A percentile compares a stretch with the other conserved stretches of the same genome.
These are phyloP conservation scores for Filosporella fistucella DNA, from an alignment of 495 filamentous ascomycete genomes.

Conservation along the genomic window DNA sequence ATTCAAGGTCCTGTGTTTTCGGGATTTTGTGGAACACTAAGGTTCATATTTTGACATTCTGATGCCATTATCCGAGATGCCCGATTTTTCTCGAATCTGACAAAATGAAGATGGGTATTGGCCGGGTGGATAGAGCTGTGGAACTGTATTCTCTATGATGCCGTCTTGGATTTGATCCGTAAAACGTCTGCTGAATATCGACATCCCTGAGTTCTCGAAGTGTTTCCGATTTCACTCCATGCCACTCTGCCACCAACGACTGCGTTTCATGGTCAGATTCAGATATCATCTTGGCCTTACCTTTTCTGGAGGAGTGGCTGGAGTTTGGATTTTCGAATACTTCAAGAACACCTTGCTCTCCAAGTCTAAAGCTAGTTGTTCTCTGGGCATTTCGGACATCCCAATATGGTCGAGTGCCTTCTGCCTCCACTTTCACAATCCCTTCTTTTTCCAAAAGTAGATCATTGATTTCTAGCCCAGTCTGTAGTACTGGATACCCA, in stretches of 20 bases:
- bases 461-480: slow-evolving; percentile 11
- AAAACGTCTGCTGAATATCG: neutral
- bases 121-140: neutral
- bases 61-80: too few species aligned
- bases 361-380: neutral
- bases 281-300: neutral
- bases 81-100: neutral
- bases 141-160: neutral
- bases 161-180: neutral
- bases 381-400: neutral
- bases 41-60: too few species aligned
- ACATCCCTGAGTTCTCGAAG: neutral
- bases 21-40: too few species aligned
- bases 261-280: neutral
- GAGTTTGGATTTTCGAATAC: neutral
- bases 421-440: neutral
- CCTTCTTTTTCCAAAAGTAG: neutral
- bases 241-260: neutral
- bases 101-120: neutral
- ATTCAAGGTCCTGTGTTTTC: too few species aligned
- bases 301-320: neutral
- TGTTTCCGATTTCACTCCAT: neutral
- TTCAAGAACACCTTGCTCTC: slow-evolving; percentile 1
- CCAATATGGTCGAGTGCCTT: neutral
- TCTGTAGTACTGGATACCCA: slow-evolving; percentile 9